phyloP scores from a whole-genome alignment of 129 eudicot genomes.

The sunflower (Helianthus annuus) region DNA sequence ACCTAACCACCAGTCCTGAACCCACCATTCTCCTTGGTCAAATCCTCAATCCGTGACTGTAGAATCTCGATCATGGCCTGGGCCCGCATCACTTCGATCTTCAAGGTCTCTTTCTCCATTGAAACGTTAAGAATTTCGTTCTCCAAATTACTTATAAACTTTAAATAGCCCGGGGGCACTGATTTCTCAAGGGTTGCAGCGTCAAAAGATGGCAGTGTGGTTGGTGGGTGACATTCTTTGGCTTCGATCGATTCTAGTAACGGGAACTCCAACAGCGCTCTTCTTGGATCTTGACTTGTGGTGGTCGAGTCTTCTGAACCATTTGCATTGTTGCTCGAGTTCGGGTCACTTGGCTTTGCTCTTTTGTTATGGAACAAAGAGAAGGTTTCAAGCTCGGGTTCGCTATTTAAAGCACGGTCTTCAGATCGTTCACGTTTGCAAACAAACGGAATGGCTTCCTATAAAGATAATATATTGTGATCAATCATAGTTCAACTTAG shows the following conservation, averaged over 20 bases:
- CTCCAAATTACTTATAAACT: conserved; percentile 75
- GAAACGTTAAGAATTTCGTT: conserved; percentile 77
- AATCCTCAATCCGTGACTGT: conserved; percentile 67
- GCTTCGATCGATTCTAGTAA: conserved; percentile 57
- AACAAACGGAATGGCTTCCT: conserved; percentile 51
- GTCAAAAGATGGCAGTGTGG: conserved; percentile 57
- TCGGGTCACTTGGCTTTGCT: conserved; percentile 58
- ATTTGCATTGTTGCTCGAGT: conserved; percentile 57
- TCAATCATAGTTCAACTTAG: not conserved
- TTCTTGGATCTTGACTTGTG: conserved; percentile 59
- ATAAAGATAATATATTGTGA: not conserved
- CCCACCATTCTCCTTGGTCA: conserved; percentile 70
- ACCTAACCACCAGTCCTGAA: conserved; percentile 43
- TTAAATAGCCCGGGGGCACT: conserved; percentile 86
- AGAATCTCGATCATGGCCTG: conserved; percentile 90
- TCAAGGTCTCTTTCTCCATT: conserved; percentile 84
- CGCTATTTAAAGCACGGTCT: conserved; percentile 35
- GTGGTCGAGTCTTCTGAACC: conserved; percentile 81
- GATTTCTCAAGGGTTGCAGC: conserved; percentile 82
- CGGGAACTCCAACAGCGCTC: conserved; percentile 62
- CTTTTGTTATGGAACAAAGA: conserved; percentile 61
- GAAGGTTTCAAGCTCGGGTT: conserved; percentile 51
- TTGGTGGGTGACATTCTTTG: conserved; percentile 46
- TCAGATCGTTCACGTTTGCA: conserved; percentile 78
- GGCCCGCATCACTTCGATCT: conserved; percentile 93